Evolutionary conservation across 345 rosid species (phyloP), one percentile per base, ranked within the genome.

Genomic region (Cardamine resedifolia): DNA sequence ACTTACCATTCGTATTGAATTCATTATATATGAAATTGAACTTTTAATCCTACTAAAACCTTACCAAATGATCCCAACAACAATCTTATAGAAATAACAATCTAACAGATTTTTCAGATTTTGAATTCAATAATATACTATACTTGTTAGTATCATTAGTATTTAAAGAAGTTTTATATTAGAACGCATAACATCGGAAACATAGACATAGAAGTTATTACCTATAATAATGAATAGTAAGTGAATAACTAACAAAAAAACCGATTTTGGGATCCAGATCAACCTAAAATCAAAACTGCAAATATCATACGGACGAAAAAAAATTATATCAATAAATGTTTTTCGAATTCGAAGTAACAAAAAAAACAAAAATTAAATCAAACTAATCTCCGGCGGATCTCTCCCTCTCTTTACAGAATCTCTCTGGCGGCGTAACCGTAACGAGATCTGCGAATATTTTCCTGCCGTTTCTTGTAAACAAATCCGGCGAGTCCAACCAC

Each of bases 381-480:
- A 26, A 2, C 43, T 53, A 52, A 38, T 20, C 47, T 20, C 11
- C 50, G 66, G 18, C 21, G 34, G 60, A 57, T 58, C 60, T 41
- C 14, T 16, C 79, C 52, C 60, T 55, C 9, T 52, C 36, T 51
- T 71, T 79, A 90, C 15, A 86, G 86, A 68, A 90, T 57, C 58
- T 90, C 91, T 60, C 89, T 82, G 7, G 87, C 87, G 7, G 84
- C 84, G 68, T 78, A 77, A 49, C 90, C 69, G 66, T 81, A 85
- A 50, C 77, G 81, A 66, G 87, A 69, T 63, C 91, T 68, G 65
- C 90, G 81, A 14, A 84, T 33, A 45, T 90, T 90, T 1, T 90
- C 84, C 36, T 72, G 84, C 56, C 96, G 82, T 83, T 80, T 88
- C 86, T 81, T 86, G 58, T 80, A 80, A 48, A 86, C 91, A 27